Evolutionary conservation across 805 yeast genomes (phyloP), one percentile per base, ranked within the genome.

Genomic region (Candida adriatica): DNA sequence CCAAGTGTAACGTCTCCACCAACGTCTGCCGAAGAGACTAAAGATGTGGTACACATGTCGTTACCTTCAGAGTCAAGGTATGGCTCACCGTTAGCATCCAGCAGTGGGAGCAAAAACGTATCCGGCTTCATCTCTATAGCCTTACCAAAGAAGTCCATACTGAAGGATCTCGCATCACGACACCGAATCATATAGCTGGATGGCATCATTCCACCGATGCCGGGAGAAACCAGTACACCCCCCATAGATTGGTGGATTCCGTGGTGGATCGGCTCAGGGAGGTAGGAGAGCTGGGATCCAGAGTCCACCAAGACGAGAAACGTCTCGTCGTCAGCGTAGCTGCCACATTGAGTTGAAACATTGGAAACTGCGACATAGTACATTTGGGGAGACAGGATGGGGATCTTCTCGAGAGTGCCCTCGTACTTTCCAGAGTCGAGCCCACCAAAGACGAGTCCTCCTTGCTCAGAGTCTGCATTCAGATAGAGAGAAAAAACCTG

Each of bases 161-260:
- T 24, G 8, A 48, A 15, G 1, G 42, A 31, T 11, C 29, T 24
- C 3, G 49, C 45, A 24, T 39, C 18, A 8, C 32, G 18, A 33
- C 53, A 48, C 27, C 46, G 49, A 38, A 49, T 44, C 13, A 51
- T 29, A 41, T 68, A 68, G 6, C 57, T 50, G 10, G 62, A 68
- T 2, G 48, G 46, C 43, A 53, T 54, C 24, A 61, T 39, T 13
- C 49, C 42, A 15, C 50, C 56, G 23, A 70, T 68, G 10, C 15
- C n/a, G 10, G 24, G 19, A 3, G 27, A 17, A 4, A 18, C 23
- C 15, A 36, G 26, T n/a, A 26, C 32, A 24, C 41, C 46, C 8
- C 39, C 43, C 19, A 44, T 38, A 10, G 24, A n/a, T 19, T 46
- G 46, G 27, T 39, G 40, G 10, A 46, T 25, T 7, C 25, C 28